Conservation (phyloP, 495 filamentous ascomycete genomes). For the Pseudomonodictys pantanalensis region DNA sequence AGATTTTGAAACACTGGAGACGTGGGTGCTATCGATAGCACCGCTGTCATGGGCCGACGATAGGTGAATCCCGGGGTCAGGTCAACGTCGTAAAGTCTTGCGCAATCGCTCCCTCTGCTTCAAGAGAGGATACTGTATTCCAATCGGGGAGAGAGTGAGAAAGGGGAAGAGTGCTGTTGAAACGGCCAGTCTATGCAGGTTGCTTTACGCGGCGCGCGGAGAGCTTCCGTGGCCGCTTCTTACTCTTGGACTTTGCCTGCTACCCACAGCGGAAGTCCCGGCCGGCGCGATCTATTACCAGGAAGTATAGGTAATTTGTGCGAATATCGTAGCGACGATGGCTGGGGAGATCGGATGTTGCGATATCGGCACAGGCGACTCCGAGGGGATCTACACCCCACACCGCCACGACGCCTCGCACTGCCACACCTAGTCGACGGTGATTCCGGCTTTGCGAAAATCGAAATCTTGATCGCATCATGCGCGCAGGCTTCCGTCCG, state of each 20-base stretch:
- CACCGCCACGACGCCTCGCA: conserved; percentile 1
- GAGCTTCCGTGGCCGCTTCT: neutral
- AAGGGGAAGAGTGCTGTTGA: conserved; percentile 22
- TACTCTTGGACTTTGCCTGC: neutral
- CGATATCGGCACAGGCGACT: conserved; percentile 16
- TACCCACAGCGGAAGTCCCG: neutral
- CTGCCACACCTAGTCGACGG: conserved; percentile 7
- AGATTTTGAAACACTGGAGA: conserved; percentile 27
- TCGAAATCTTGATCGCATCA: no score
- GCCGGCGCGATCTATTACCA: neutral
- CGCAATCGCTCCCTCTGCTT: conserved; percentile 18
- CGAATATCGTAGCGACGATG: neutral
- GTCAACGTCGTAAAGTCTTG: conserved; percentile 16
- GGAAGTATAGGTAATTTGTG: neutral
- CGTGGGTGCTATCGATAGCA: conserved; percentile 36
- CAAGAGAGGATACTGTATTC: conserved; percentile 12
- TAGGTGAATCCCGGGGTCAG: conserved; percentile 28
- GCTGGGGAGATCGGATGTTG: neutral
- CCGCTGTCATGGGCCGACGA: conserved; percentile 31
- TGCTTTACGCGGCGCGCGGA: neutral
- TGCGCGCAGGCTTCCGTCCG: no score
- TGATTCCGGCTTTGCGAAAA: neutral
- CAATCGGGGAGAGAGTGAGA: conserved; percentile 9
- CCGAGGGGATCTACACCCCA: neutral
- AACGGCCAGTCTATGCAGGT: conserved; percentile 20